Base-by-base conservation (phyloP, 2,329 filamentous ascomycete species). In the Bertia moriformis region DNA sequence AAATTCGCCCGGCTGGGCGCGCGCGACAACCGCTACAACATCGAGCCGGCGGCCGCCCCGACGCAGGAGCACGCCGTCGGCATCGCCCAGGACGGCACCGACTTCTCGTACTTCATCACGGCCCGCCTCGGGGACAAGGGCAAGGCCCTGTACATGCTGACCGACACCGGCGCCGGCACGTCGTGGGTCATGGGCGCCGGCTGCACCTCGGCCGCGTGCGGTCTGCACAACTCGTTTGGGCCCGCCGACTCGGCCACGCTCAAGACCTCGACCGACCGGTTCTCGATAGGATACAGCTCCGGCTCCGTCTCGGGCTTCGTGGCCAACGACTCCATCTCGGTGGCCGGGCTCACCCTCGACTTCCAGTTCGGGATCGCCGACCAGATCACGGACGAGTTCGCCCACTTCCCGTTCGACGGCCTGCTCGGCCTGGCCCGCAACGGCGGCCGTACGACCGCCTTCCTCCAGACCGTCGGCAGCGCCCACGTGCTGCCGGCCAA, bases 371-470 rank as follows among this genome's bases (percentile, higher is more conserved):
- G 87, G 3, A 59, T 88, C 42, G 84, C 82, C 17, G 71, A 69
- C 22, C 69, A 69, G 18, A 83, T 83, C 2, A 86, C 83, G 1
- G 59, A 73, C 39, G 78, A 91, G 45, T 93, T 94, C 55, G 59
- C 64, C 19, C 69, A 71, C 39, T 93, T 89, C 49, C 81, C 84
- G 1, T 87, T 93, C 57, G 87, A 94, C 54, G 87, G 87, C 18
- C 93, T 94, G 38, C 62, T 94, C 2, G 87, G 86, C 3, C 61
- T 93, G 18, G 81, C 83, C 14, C 76, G 78, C 48, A 69, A 69
- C 43, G 61, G 66, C 10, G 70, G 69, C 2, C 63, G 62, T 24
- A 69, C 70, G 4, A 71, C 81, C 15, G 83, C 77, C 35, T 78
- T 91, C 48, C 65, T 91, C 53, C 65, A 79, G 29, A 61, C 68